These are phyloP conservation scores for Wickerhamomyces alni DNA, from an alignment of 805 yeast genomes.

Conservation along the genomic window DNA sequence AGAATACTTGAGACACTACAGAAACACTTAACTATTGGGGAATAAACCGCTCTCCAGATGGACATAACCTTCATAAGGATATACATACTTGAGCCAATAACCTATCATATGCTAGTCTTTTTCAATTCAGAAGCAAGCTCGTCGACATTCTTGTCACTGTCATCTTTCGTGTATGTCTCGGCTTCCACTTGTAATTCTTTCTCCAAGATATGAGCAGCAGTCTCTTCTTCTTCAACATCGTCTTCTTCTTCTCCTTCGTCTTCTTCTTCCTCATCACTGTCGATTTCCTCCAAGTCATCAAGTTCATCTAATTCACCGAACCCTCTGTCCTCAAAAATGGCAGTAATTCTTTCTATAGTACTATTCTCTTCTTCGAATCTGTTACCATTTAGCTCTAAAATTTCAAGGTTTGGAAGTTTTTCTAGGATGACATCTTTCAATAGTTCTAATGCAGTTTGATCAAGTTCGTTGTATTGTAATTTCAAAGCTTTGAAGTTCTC, in stretches of 20 bases:
- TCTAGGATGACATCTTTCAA: slow-evolving; percentile 48
- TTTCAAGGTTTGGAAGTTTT: slow-evolving; percentile 53
- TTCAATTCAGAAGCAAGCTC: slow-evolving; percentile 54
- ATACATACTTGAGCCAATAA: too few species aligned
- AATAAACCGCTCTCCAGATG: too few species aligned
- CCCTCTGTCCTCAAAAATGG: slow-evolving; percentile 65
- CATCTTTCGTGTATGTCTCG: slow-evolving; percentile 35
- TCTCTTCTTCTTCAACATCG: slow-evolving; percentile 38
- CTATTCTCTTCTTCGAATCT: slow-evolving; percentile 85
- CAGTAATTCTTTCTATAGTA: slow-evolving; percentile 52
- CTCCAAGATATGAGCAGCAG: slow-evolving; percentile 36
- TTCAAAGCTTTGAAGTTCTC: slow-evolving; percentile 50
- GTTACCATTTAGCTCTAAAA: slow-evolving; percentile 89
- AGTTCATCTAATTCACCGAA: slow-evolving; percentile 84
- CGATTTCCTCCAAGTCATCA: slow-evolving; percentile 87
- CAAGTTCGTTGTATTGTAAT: slow-evolving; percentile 87
- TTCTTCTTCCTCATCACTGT: slow-evolving; percentile 51
- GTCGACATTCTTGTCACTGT: slow-evolving; percentile 42
- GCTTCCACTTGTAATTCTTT: slow-evolving; percentile 35
- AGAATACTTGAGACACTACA: slow-evolving; percentile 35
- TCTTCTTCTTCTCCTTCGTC: slow-evolving; percentile 32
- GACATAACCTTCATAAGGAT: too few species aligned
- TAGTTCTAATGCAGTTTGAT: slow-evolving; percentile 53
- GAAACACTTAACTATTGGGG: slow-evolving; percentile 22
- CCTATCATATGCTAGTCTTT: slow-evolving; percentile 38